A percentile compares a stretch with the other conserved stretches of the same genome.
These are phyloP conservation scores for Colletotrichum horii DNA, from an alignment of 2,329 filamentous ascomycete genomes.

Conservation along the genomic window DNA sequence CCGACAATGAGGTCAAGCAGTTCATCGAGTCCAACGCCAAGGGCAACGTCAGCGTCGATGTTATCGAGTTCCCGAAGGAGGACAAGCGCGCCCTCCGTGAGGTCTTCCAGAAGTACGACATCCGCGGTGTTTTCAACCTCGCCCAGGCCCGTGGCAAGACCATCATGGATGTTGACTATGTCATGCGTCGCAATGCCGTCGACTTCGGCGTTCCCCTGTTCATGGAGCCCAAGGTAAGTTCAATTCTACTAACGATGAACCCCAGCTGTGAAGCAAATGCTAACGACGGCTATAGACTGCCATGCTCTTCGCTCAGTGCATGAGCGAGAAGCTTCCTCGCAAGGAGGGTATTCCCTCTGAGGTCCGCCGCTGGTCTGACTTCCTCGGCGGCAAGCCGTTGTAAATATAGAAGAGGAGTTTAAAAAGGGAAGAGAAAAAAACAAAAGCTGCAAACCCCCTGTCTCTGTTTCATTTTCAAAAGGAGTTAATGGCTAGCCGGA, in stretches of 20 bases:
- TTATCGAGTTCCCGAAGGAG: slow-evolving; percentile 95
- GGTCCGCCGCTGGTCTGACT: slow-evolving; percentile 94
- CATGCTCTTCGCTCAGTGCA: slow-evolving; percentile 93
- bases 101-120: slow-evolving; percentile 96
- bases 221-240: slow-evolving; percentile 90
- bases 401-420: slow-evolving; percentile 45
- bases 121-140: slow-evolving; percentile 94
- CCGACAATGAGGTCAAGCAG: slow-evolving; percentile 79
- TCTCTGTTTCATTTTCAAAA: neutral
- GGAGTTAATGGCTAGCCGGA: slow-evolving; percentile 11
- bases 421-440: neutral
- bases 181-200: slow-evolving; percentile 97
- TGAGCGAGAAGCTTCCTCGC: slow-evolving; percentile 94
- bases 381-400: slow-evolving; percentile 85
- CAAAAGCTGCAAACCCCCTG: neutral
- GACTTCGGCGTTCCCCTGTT: slow-evolving; percentile 98
- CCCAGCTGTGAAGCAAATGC: slow-evolving; percentile 16
- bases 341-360: slow-evolving; percentile 87
- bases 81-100: slow-evolving; percentile 95
- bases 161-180: slow-evolving; percentile 90
- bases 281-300: slow-evolving; percentile 72
- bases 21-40: slow-evolving; percentile 78
- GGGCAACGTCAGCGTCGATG: slow-evolving; percentile 74
- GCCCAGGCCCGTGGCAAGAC: slow-evolving; percentile 84
- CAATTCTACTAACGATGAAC: neutral